phyloP scores from a whole-genome alignment of 495 filamentous ascomycete species.

The Tuber calosporum region DNA sequence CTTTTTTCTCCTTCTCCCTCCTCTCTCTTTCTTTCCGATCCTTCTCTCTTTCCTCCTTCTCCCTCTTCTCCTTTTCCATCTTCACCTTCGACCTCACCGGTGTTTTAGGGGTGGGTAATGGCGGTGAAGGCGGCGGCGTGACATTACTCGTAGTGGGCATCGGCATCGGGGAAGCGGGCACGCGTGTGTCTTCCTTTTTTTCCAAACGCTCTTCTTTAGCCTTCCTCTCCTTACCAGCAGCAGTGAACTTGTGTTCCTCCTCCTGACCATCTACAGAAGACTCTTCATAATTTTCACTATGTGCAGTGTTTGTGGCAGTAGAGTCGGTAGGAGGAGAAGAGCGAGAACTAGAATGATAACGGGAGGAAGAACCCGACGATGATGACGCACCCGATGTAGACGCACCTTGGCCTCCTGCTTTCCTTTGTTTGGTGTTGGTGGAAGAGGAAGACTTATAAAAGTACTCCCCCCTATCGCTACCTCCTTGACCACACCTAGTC shows the following conservation, averaged over 20 bases:
- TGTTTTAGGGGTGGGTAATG: slow-evolving; percentile 18
- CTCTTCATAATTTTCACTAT: slow-evolving; percentile 23
- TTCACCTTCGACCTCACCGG: slow-evolving; percentile 29
- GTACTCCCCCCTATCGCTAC: slow-evolving; percentile 27
- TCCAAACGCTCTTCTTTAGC: slow-evolving; percentile 25
- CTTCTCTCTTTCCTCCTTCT: slow-evolving; percentile 59
- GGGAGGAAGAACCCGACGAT: slow-evolving; percentile 20
- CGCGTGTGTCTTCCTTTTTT: slow-evolving; percentile 18
- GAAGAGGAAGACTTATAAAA: slow-evolving; percentile 16
- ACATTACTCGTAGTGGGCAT: slow-evolving; percentile 19
- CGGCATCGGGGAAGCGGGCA: slow-evolving; percentile 19
- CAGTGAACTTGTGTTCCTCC: slow-evolving; percentile 6
- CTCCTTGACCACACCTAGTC: slow-evolving; percentile 38
- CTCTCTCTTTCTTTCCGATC: slow-evolving; percentile 50
- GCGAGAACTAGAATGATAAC: slow-evolving; percentile 25
- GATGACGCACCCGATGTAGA: slow-evolving; percentile 27
- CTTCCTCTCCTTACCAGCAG: slow-evolving; percentile 22
- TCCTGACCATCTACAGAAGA: slow-evolving; percentile 14
- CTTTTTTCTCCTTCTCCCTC: slow-evolving; percentile 43
- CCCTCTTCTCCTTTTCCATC: slow-evolving; percentile 47
- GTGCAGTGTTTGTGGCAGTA: slow-evolving; percentile 12
- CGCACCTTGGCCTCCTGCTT: slow-evolving; percentile 29
- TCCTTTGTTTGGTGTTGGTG: slow-evolving; percentile 19
- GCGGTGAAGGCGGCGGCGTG: slow-evolving; percentile 30
- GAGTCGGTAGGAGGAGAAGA: slow-evolving; percentile 17